Conservation (phyloP, 306 rosid species). For the Astragalus membranaceus region DNA sequence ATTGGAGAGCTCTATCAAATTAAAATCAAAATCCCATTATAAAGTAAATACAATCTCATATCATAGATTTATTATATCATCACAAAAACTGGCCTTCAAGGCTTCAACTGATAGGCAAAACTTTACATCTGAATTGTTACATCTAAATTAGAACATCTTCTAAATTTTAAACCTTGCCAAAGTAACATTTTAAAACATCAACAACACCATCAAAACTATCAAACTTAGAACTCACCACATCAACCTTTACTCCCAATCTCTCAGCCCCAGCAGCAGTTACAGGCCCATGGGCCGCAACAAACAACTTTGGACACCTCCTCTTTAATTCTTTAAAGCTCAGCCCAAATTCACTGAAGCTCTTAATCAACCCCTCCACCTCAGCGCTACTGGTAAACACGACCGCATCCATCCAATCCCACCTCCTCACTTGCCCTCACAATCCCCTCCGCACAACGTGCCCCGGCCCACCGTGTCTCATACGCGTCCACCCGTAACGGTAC, state of each 20-base stretch:
- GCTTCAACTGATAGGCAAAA: not conserved
- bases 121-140: not conserved
- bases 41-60: not conserved
- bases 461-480: conserved; percentile 74
- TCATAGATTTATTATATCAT: not conserved
- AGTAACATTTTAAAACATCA: conserved; percentile 38
- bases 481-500: conserved; percentile 47
- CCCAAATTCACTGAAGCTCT: conserved; percentile 52
- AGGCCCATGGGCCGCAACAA: conserved; percentile 76
- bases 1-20: not conserved
- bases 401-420: conserved; percentile 49
- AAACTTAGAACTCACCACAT: conserved; percentile 57
- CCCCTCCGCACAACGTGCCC: conserved; percentile 44
- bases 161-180: conserved; percentile 21
- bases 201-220: conserved; percentile 70
- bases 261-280: conserved; percentile 57
- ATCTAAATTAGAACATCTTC: not conserved
- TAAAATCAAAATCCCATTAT: not conserved
- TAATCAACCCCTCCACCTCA: conserved; percentile 77
- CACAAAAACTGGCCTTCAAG: not conserved
- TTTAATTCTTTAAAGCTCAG: conserved; percentile 44
- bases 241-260: conserved; percentile 62
- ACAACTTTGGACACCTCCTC: conserved; percentile 34
- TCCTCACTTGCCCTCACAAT: conserved; percentile 38
- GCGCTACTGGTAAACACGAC: conserved; percentile 71